These are phyloP conservation scores for Candida hispaniensis DNA, from an alignment of 805 yeast species.

Conservation along the genomic window DNA sequence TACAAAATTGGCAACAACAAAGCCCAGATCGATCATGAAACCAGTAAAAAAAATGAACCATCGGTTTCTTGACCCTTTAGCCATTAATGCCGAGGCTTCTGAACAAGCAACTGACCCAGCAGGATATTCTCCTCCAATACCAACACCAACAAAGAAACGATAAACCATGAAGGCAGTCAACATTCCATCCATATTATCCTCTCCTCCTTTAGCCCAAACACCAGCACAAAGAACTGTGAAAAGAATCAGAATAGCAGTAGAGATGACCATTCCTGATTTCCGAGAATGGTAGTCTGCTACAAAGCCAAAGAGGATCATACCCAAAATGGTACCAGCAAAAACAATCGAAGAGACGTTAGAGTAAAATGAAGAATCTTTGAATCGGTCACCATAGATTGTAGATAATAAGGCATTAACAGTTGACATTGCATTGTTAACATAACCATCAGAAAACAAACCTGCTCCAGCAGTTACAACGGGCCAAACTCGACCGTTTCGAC, in stretches of 20 bases:
- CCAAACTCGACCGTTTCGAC: constrained; percentile 32
- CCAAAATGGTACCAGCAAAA: constrained; percentile 84
- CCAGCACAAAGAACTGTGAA: constrained; percentile 75
- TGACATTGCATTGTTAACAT: constrained; percentile 73
- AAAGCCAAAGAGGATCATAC: constrained; percentile 72
- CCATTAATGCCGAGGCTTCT: constrained; percentile 70
- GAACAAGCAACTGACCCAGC: constrained; percentile 90
- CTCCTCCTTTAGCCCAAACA: constrained; percentile 70
- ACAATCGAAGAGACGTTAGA: constrained; percentile 79
- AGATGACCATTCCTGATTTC: constrained; percentile 70
- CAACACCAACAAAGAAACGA: constrained; percentile 80
- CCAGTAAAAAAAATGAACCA: constrained; percentile 86
- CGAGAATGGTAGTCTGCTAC: constrained; percentile 72
- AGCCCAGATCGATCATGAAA: constrained; percentile 77
- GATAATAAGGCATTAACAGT: constrained; percentile 64
- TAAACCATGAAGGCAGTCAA: constrained; percentile 74
- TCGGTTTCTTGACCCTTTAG: constrained; percentile 78
- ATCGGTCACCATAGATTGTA: constrained; percentile 52
- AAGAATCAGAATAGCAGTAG: constrained; percentile 62
- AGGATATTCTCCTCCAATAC: constrained; percentile 93
- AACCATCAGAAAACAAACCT: constrained; percentile 89
- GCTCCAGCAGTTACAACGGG: constrained; percentile 80
- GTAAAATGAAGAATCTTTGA: constrained; percentile 55
- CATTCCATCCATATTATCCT: constrained; percentile 50
- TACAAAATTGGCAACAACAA: constrained; percentile 72